A percentile compares a stretch with the other conserved stretches of the same genome.
phyloP scores from a whole-genome alignment of 2,329 filamentous ascomycete species.

The Aphanocladium album region DNA sequence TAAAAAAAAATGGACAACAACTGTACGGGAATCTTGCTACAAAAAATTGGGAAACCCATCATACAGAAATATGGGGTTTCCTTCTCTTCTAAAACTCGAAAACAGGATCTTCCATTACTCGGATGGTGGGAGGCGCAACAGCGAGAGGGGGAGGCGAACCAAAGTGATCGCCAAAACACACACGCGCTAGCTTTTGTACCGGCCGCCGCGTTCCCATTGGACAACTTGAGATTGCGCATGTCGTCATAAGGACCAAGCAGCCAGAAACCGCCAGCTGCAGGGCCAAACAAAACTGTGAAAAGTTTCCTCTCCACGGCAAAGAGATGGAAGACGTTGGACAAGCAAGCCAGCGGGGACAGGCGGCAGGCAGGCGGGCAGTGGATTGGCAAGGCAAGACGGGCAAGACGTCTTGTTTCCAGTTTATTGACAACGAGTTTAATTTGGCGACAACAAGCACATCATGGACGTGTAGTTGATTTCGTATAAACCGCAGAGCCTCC shows the following conservation, averaged over 20 bases:
- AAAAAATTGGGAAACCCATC: too few relatives aligned
- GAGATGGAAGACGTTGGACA: background rate
- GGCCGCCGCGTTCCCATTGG: background rate
- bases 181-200: background rate
- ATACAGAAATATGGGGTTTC: background rate
- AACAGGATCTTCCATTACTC: background rate
- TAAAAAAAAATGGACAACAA: background rate
- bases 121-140: background rate
- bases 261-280: too few relatives aligned
- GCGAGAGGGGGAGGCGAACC: background rate
- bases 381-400: background rate
- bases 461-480: background rate
- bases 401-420: background rate
- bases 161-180: background rate
- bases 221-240: conserved; percentile 1
- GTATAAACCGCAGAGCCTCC: background rate
- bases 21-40: background rate
- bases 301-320: too few relatives aligned
- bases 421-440: background rate
- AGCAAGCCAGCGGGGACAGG: background rate
- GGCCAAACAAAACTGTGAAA: too few relatives aligned
- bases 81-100: background rate
- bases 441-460: too few relatives aligned
- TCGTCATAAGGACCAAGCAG: conserved; percentile 9
- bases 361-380: background rate